Evolutionary conservation across 164 flowering plant species (phyloP), one percentile per base, ranked within the genome.

Genomic region (Kingdonia uniflora): DNA sequence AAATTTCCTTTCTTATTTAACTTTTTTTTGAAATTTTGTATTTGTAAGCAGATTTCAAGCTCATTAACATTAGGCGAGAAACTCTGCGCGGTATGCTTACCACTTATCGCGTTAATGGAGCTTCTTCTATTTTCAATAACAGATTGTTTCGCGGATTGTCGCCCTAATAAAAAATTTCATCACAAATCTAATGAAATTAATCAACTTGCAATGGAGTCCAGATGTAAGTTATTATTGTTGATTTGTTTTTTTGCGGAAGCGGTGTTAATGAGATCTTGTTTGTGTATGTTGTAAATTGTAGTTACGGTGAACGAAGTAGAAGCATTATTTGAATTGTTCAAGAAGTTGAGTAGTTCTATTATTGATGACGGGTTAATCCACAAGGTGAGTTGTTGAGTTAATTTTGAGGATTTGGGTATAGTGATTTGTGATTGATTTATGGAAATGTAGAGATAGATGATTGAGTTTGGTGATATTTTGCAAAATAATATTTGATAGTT

Each of bases 221-320:
- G 37, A 48, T 77, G 80, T 80, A 37, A 0, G 67, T 46, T 42
- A 3, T 14, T 49, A 48, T 39, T 1, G 16, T 47, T 49, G 5
- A 17, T 20, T n/a, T n/a, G 23, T 21, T 57, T 49, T 11, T 14
- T 39, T 13, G 0, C 14, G 42, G 25, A n/a, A n/a, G n/a, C n/a
- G n/a, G n/a, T n/a, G 5, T 14, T 49, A 19, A 11, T 44, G 26
- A 0, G 0, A 1, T 22, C 37, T 45, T 54, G 5, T 11, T 7
- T 15, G 10, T 14, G 17, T 43, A 2, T 43, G 47, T 43, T 47
- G 2, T 16, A 19, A 8, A 8, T 59, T 74, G 73, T 80, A 87
- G 90, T 84, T 67, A 73, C 79, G 2, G 80, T 79, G n/a, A 75
- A 61, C 56, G 94, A 87, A 72, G 79, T 87, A 4, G 85, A 79